Evolutionary conservation across 192 early-diverging fungal genomes (phyloP), one percentile per base, ranked within the genome.

Genomic region (Podila verticillata): DNA sequence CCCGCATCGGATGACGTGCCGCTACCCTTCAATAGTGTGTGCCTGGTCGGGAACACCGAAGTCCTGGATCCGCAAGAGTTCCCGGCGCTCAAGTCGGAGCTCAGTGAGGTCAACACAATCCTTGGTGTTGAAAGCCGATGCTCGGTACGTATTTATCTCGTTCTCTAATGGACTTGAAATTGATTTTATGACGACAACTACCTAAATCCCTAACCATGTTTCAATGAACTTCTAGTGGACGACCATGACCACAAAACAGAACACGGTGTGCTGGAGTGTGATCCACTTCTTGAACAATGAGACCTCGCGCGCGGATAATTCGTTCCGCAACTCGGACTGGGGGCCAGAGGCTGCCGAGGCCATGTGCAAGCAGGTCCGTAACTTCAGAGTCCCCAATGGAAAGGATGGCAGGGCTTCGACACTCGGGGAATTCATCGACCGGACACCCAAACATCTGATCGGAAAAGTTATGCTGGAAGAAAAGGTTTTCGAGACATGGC

Each of bases 271-370:
- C 22, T 72, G 70, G 70, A 26, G 35, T 28, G 54, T 72, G 3
- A 63, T 72, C 1, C 47, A 48, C 5, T 31, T 47, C 24, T 54
- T 72, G 19, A 57, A 72, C 20, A 15, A 47, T 15, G 51, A 47
- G n/a, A 22, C 70, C 1, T 34, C 26, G 24, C 57, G 59, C 8
- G 15, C 19, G 10, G 4, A 72, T 7, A 63, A 65, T 31, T 63
- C 29, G n/a, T 72, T 72, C 32, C 61, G 70, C 6, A 61, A 61
- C 20, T 72, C 70, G 17, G 70, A 72, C 13, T 72, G 70, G 63
- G 70, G 70, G 5, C 54, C 70, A 17, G 70, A 72, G 30, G 70
- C 70, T 24, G 70, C 70, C 13, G 70, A 57, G 20, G 30, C 56
- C 1, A 72, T 72, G 70, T 57, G 62, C 24, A 64, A 65, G n/a